phyloP scores from a whole-genome alignment of 805 yeast species.

The Saccharomycopsis sp. region DNA sequence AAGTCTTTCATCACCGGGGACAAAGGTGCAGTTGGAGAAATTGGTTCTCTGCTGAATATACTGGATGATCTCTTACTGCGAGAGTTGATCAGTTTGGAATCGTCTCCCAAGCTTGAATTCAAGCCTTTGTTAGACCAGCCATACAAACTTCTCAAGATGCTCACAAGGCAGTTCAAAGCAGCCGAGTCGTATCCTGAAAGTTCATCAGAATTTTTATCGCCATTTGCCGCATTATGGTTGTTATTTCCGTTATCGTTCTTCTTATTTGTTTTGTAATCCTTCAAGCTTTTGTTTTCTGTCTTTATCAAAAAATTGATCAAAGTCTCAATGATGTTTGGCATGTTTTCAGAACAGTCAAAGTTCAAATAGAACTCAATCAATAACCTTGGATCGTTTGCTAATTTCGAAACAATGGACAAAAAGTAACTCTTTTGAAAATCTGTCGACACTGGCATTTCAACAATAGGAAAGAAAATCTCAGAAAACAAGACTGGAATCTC shows the following conservation, averaged over 20 bases:
- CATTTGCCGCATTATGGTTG: slow-evolving; percentile 55
- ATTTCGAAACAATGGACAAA: slow-evolving; percentile 66
- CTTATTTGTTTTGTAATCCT: slow-evolving; percentile 7
- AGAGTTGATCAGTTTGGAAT: slow-evolving; percentile 19
- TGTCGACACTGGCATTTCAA: slow-evolving; percentile 86
- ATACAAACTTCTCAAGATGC: slow-evolving; percentile 69
- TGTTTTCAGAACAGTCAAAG: slow-evolving; percentile 81
- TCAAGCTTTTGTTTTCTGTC: slow-evolving; percentile 26
- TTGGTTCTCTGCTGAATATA: slow-evolving; percentile 9
- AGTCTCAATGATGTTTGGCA: slow-evolving; percentile 80
- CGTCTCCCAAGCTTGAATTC: slow-evolving; percentile 23
- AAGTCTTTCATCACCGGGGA: slow-evolving; percentile 20
- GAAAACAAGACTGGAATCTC: slow-evolving; percentile 91
- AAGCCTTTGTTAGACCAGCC: slow-evolving; percentile 77
- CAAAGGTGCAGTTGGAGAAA: slow-evolving; percentile 25
- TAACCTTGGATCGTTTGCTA: slow-evolving; percentile 83
- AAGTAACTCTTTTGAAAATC: slow-evolving; percentile 88
- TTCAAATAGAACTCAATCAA: slow-evolving; percentile 88
- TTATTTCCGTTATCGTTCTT: slow-evolving; percentile 32
- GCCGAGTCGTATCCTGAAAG: slow-evolving; percentile 32
- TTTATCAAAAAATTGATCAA: slow-evolving; percentile 69
- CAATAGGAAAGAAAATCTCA: slow-evolving; percentile 89
- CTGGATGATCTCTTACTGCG: slow-evolving; percentile 20
- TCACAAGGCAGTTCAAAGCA: slow-evolving; percentile 71
- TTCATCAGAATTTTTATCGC: slow-evolving; percentile 35